Base-by-base conservation (phyloP, 768 basidiomycete species). In the Agaricus bisporus region DNA sequence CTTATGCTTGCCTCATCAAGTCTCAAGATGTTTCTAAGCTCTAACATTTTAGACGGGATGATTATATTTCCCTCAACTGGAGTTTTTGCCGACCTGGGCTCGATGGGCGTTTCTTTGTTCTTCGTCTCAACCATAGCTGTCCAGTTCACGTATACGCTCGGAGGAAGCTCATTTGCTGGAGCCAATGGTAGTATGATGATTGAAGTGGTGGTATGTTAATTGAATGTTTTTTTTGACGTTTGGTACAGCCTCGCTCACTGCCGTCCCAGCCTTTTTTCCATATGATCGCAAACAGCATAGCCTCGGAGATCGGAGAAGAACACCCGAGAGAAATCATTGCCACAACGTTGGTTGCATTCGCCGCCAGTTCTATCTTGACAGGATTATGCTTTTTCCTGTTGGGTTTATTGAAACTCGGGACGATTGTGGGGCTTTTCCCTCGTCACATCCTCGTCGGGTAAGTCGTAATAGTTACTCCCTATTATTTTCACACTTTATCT, bases 101-200 rank as follows among this genome's bases (percentile, higher is more conserved):
- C 88, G 0, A 83, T 86, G 66, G 95, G 95, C 2, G 93, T 98
- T 1, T 95, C 93, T 32, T 91, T 98, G 87, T 95, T 95, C 68
- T 95, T 95, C 66, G 78, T 93, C 17, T 83, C 89, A 76, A 80
- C 91, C 25, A 72, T 92, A 48, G 65, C 95, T 35, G 74, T 93
- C 0, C 95, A 98, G 64, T 70, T 97, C 20, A 80, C 87, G 0
- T 98, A 91, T 67, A 86, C 88, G 1, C 67, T 85, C 8, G 95
- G 93, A 4, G 95, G 90, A 4, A 93, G 88, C 59, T 85, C 84
- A 20, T 97, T 99, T 66, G 83, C 83, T 8, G 91, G 90, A 47
- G 92, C 87, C 1, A 94, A 92, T 68, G 91, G 90, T 5, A 92
- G 89, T 58, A 93, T 95, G 93, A 97, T 98, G 93, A 98, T 99